A percentile compares a stretch with the other conserved stretches of the same genome.
phyloP scores from a whole-genome alignment of 2,329 filamentous ascomycete genomes.

The Ophiostoma angusticollis region DNA sequence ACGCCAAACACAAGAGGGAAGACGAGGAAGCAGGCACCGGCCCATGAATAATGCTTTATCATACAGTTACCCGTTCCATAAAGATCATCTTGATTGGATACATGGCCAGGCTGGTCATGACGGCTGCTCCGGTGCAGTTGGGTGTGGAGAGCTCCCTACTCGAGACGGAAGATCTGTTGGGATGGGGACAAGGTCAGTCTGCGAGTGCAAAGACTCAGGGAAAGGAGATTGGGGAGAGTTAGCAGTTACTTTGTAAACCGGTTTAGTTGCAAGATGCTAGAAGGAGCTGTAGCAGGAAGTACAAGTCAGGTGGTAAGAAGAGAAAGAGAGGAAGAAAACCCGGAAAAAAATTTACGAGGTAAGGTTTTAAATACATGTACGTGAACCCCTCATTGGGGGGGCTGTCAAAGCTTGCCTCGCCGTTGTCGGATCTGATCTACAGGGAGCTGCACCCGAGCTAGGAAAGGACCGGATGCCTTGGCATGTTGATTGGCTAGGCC shows the following conservation, averaged over 20 bases:
- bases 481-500: too few relatives aligned
- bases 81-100: conserved; percentile 12
- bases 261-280: not conserved
- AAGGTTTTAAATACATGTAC: too few relatives aligned
- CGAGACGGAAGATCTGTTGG: not conserved
- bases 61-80: conserved; percentile 14
- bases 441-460: too few relatives aligned
- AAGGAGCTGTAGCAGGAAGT: too few relatives aligned
- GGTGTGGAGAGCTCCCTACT: not conserved
- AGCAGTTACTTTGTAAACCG: not conserved
- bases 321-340: not conserved
- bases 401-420: too few relatives aligned
- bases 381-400: too few relatives aligned
- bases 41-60: conserved; percentile 14
- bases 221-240: not conserved
- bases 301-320: too few relatives aligned
- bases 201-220: too few relatives aligned
- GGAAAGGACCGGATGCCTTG: too few relatives aligned
- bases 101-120: conserved; percentile 6
- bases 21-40: conserved; percentile 12
- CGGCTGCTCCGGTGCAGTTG: conserved; percentile 3
- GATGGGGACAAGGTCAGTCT: too few relatives aligned
- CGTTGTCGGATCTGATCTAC: too few relatives aligned
- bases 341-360: too few relatives aligned
- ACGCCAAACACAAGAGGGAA: not conserved